A percentile compares a stretch with the other conserved stretches of the same genome.
These are phyloP conservation scores for Ailanthus altissimus DNA, from an alignment of 345 rosid genomes.

Conservation along the genomic window DNA sequence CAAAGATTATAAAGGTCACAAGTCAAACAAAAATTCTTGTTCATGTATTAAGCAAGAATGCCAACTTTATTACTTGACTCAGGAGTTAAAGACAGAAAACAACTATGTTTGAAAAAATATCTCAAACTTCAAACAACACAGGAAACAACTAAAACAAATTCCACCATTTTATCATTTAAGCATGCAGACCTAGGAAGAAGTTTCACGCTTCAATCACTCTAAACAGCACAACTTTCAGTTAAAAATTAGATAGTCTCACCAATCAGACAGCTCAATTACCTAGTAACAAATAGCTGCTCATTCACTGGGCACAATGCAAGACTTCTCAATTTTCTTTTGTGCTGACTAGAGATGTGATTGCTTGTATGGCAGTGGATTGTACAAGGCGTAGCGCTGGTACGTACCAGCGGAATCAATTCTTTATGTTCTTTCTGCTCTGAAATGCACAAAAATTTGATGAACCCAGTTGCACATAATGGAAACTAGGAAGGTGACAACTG, in stretches of 20 bases:
- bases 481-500: neutral
- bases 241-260: neutral
- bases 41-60: neutral
- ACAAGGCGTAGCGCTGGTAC: conserved; percentile 51
- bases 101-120: neutral
- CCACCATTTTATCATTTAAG: neutral
- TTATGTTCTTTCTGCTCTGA: conserved; percentile 75
- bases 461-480: conserved; percentile 12
- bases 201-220: neutral
- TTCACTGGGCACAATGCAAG: conserved; percentile 69
- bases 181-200: neutral
- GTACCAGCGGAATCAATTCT: conserved; percentile 70
- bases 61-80: conserved; percentile 7
- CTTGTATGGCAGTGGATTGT: conserved; percentile 55
- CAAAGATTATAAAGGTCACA: neutral
- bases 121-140: neutral
- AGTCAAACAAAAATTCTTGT: neutral
- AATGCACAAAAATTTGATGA: conserved; percentile 23
- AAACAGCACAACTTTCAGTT: conserved; percentile 11
- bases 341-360: conserved; percentile 80
- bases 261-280: conserved; percentile 39
- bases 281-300: conserved; percentile 82
- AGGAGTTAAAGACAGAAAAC: neutral
- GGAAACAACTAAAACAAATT: neutral
- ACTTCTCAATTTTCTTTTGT: conserved; percentile 90